Evolutionary conservation across 805 yeast genomes (phyloP).

Genomic region (Candida palmyrensis): DNA sequence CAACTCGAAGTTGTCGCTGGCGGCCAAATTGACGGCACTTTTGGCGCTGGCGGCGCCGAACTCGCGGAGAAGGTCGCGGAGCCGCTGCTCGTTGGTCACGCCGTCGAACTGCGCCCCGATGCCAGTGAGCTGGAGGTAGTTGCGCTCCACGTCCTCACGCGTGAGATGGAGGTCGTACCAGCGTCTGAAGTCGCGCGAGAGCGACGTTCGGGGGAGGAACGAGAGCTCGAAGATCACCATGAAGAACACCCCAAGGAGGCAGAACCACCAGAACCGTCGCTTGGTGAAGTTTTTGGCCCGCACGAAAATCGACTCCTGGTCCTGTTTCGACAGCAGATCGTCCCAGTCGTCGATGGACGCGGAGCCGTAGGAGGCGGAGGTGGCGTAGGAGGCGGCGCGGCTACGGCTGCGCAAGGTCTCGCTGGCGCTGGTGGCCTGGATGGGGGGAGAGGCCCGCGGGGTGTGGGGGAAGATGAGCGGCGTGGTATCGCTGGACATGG

Average conservation of each 20-base stretch:
- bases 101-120: slow-evolving; percentile 9
- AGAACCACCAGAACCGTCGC: slow-evolving; percentile 41
- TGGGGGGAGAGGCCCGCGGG: too few relatives aligned
- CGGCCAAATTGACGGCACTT: slow-evolving; percentile 15
- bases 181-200: slow-evolving; percentile 74
- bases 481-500: too few relatives aligned
- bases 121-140: slow-evolving; percentile 39
- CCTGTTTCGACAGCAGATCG: not conserved
- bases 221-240: slow-evolving; percentile 56
- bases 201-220: slow-evolving; percentile 80
- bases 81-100: slow-evolving; percentile 15
- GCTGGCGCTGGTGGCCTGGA: too few relatives aligned
- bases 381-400: too few relatives aligned
- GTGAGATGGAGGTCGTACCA: slow-evolving; percentile 64
- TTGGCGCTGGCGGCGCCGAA: slow-evolving; percentile 20
- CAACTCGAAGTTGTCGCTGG: slow-evolving; percentile 22
- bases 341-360: not conserved
- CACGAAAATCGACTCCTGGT: slow-evolving; percentile 3
- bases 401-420: too few relatives aligned
- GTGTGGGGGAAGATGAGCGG: too few relatives aligned
- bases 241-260: slow-evolving; percentile 46
- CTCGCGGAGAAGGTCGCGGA: slow-evolving; percentile 22
- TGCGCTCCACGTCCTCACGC: slow-evolving; percentile 62
- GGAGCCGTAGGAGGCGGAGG: not conserved
- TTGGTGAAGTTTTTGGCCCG: slow-evolving; percentile 15